These are phyloP conservation scores for Fusarium foetens DNA, from an alignment of 2,329 filamentous ascomycete genomes.

Conservation along the genomic window DNA sequence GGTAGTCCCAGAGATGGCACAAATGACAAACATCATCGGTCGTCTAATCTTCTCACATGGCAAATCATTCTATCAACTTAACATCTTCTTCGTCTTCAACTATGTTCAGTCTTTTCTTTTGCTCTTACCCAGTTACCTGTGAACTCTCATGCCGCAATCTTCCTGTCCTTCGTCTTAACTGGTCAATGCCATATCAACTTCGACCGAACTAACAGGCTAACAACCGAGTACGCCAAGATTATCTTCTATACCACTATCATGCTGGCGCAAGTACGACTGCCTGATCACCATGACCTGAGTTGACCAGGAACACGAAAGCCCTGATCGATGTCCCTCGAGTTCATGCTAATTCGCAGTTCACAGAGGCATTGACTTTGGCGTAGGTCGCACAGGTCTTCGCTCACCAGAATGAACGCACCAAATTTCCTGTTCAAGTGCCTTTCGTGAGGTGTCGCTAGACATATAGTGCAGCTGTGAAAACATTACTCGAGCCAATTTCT, in stretches of 20 bases:
- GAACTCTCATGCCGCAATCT: rapidly evolving
- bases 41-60: not conserved
- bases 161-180: rapidly evolving
- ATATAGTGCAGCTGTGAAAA: no score
- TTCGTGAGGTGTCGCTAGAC: not conserved
- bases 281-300: no score
- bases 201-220: no score
- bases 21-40: not conserved
- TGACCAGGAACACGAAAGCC: rapidly evolving
- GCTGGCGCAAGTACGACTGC: no score
- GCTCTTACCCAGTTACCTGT: not conserved
- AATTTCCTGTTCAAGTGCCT: not conserved
- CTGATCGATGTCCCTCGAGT: rapidly evolving
- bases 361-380: rapidly evolving
- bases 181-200: no score
- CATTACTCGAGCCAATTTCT: not conserved
- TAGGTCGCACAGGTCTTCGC: no score
- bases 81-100: rapidly evolving
- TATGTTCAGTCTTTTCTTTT: not conserved
- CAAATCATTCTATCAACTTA: not conserved
- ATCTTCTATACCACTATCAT: no score
- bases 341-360: rapidly evolving
- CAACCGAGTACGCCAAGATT: no score
- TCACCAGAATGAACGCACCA: rapidly evolving
- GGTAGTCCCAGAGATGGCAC: not conserved